Base-by-base conservation (phyloP, 352 stramenopile species). In the Globisporangium uncinulatum region DNA sequence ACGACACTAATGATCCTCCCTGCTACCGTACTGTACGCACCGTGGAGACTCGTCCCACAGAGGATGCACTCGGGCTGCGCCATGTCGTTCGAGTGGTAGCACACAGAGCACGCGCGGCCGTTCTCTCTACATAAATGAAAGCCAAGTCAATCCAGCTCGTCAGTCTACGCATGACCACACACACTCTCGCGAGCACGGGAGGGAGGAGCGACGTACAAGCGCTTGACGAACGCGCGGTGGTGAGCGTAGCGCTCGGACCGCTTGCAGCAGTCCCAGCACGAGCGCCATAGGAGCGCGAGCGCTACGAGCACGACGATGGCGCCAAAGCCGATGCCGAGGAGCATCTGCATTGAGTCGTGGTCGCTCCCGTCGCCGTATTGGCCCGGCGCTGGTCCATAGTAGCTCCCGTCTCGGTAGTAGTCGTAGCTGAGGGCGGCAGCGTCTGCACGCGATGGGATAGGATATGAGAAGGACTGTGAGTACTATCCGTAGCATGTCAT, bases 51-150 rank as follows among this genome's bases (percentile, higher is more conserved):
- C 14, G 74, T 76, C 21, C 79, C 74, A 17, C 79, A 89, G 5
- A 89, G 57, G 19, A 89, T 66, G 51, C 79, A 89, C 19, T 61
- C 54, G 19, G 43, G 60, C 46, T 86, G 70, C 6, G 62, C 69
- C 15, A 63, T 62, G 50, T 87, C 72, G 51, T 89, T 89, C 13
- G 61, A 57, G 48, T 89, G 79, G 51, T 75, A 76, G 53, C 79
- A 89, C 19, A 86, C 61, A 17, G 63, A 51, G 37, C 79, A 89
- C 50, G 59, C 71, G 76, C 74, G 84, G 17, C 65, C 70, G n/a
- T 60, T 44, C 51, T 69, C 63, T 63, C 74, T 83, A 56, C 24
- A 29, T 29, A 4, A 29, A 29, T 4, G 24, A 29, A 1, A 29
- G 24, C 24, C 24, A 29, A 29, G 24, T 4, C 24, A 29, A 29